Evolutionary conservation across 495 filamentous ascomycete species (phyloP), one percentile per base, ranked within the genome.

Genomic region (Xylaria palmicola): DNA sequence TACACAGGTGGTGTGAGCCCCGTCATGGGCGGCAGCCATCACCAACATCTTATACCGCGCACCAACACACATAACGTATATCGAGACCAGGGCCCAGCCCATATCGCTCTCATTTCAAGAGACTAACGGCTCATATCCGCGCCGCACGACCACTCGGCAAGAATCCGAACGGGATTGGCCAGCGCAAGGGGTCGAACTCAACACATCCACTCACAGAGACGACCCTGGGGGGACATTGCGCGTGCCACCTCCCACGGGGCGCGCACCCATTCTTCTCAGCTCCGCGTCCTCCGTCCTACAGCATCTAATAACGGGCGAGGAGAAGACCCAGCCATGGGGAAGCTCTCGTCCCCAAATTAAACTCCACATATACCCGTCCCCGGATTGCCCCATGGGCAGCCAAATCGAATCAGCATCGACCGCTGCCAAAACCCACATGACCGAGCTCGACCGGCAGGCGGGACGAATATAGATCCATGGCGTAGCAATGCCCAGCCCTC

Each of bases 241-340:
- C 53, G 37, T 56, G 39, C 27, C 39, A 44, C 39, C 34, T 24
- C 43, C 7, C 32, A 39, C 40, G n/a, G 22, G 39, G 19, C 34
- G 39, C 26, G 29, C 39, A 43, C 20, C 45, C 3, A 20, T 44
- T 44, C 41, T 19, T 20, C 41, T 6, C 2, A 19, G 12, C 17
- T 48, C 22, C 45, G 22, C n/a, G 10, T 41, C 34, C 36, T 54
- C 51, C 51, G 51, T 29, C 51, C 51, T 54, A 54, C 51, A 54
- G 51, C 15, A 53, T 54, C 36, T 54, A 54, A 54, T 54, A 40
- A 54, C 20, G 19, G 36, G 24, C 6, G 34, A 36, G 32, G 22
- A 54, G 12, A 54, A 15, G n/a, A 26, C 45, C 13, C 45, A 17
- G 45, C 45, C 45, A 17, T 48, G 45, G 45, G 15, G 45, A 29